These are phyloP conservation scores for Colletotrichum somersetense DNA, from an alignment of 2,329 filamentous ascomycete genomes.

Conservation along the genomic window DNA sequence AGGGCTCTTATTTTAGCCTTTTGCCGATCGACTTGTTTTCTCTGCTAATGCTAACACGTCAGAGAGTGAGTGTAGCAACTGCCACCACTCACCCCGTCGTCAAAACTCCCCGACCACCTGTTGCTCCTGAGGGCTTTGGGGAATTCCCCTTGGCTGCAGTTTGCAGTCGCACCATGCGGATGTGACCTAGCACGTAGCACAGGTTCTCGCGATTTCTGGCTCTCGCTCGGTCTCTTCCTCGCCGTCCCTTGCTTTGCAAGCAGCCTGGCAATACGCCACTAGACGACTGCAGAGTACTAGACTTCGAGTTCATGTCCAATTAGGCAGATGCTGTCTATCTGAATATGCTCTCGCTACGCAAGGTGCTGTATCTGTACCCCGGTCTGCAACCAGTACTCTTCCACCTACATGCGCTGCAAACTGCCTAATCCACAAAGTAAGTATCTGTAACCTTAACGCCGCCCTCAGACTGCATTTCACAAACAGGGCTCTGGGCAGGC, in stretches of 20 bases:
- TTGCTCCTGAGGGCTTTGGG: neutral
- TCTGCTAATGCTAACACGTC: conserved; percentile 3
- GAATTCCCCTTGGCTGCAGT: neutral
- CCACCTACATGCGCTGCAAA: neutral
- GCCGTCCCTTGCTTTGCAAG: neutral
- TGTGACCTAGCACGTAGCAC: neutral
- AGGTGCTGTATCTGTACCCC: neutral
- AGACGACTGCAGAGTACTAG: neutral
- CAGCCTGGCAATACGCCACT: neutral
- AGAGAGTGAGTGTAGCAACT: neutral
- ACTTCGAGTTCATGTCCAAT: neutral
- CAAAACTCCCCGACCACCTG: conserved; percentile 28
- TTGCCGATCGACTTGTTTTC: neutral
- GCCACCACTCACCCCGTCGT: conserved; percentile 11
- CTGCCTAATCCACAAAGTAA: neutral
- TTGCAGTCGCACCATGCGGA: neutral
- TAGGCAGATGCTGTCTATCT: neutral
- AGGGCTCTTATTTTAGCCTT: neutral
- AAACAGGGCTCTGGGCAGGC: neutral
- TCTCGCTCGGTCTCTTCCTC: neutral
- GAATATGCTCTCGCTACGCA: neutral
- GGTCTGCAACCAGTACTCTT: neutral
- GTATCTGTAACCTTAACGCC: neutral
- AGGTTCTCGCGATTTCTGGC: neutral
- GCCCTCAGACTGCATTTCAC: neutral